These are phyloP conservation scores for Aspergillus sclerotiicarbonarius DNA, from an alignment of 495 filamentous ascomycete genomes.

Conservation along the genomic window DNA sequence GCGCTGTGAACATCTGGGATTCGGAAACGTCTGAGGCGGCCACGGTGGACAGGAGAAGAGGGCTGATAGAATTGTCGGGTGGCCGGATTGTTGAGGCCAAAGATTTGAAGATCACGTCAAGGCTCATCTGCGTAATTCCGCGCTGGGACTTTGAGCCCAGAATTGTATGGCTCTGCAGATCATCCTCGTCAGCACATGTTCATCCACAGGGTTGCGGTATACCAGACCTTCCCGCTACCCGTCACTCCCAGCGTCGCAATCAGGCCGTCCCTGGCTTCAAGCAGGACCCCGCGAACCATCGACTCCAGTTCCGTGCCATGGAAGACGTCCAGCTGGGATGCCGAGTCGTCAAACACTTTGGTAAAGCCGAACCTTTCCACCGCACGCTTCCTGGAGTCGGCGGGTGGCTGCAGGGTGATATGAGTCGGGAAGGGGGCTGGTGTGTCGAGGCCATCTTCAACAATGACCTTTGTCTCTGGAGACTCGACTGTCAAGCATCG, in stretches of 20 bases:
- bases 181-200: constrained; percentile 20
- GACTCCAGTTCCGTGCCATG: constrained; percentile 73
- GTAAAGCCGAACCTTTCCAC: constrained; percentile 96
- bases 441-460: constrained; percentile 31
- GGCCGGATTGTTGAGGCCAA: constrained; percentile 63
- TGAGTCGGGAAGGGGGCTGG: constrained; percentile 60
- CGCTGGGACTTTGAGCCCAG: constrained; percentile 82
- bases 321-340: constrained; percentile 83
- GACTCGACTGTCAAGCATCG: constrained; percentile 78
- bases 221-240: constrained; percentile 85
- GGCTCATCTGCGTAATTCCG: constrained; percentile 85
- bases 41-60: constrained; percentile 66
- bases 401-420: constrained; percentile 84
- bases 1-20: constrained; percentile 73
- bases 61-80: constrained; percentile 54
- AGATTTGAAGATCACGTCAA: constrained; percentile 85
- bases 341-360: constrained; percentile 82
- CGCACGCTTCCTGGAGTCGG: constrained; percentile 72
- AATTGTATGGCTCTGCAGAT: constrained; percentile 88
- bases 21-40: constrained; percentile 78
- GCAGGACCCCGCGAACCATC: constrained; percentile 75
- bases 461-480: constrained; percentile 28
- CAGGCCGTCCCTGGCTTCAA: constrained; percentile 81
- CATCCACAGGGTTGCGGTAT: not conserved
- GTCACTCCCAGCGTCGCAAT: constrained; percentile 93